Evolutionary conservation across 768 basidiomycete genomes (phyloP), one percentile per base, ranked within the genome.

Genomic region (Hypholoma sublateritium): DNA sequence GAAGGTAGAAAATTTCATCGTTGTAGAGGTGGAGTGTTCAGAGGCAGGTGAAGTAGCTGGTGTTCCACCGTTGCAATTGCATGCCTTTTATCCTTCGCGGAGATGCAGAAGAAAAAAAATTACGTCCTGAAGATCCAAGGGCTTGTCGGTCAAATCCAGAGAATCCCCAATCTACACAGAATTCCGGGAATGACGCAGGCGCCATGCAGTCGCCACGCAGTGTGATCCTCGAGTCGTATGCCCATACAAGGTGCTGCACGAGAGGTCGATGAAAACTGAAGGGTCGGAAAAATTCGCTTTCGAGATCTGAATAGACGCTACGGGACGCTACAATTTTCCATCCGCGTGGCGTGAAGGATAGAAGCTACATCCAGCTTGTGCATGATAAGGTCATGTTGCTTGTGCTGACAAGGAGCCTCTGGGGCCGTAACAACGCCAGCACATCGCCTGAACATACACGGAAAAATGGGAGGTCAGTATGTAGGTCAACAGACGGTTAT

Each of bases 151-250:
- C 16, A 64, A 32, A 47, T 54, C 41, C 51, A 59, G 53, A n/a
- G 50, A 54, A 54, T 59, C 58, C 44, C 34, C 34, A 21, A 60
- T 57, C 58, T 55, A 53, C 34, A 53, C 21, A 56, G 59, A 58
- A 59, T 58, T 56, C 57, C 46, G 61, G 57, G 60, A 55, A 62
- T 62, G 56, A 56, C 56, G 58, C 53, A 56, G 53, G 48, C 48
- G 19, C 41, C 32, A 22, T 52, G 48, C 55, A 56, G 53, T 59
- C 48, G 19, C 41, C 32, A 22, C 48, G 48, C 55, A 56, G 53
- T 59, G 58, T 54, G 58, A 62, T 56, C 24, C 21, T 17, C 17
- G 50, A 36, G 36, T 47, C 53, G 43, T 53, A 44, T 36, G 53
- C 53, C 32, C 13, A 32, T 45, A 9, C 24, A 32, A 53, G 35